A percentile compares a stretch with the other conserved stretches of the same genome.
These are phyloP conservation scores for Metarhizium humberi DNA, from an alignment of 2,329 filamentous ascomycete genomes.

Conservation along the genomic window DNA sequence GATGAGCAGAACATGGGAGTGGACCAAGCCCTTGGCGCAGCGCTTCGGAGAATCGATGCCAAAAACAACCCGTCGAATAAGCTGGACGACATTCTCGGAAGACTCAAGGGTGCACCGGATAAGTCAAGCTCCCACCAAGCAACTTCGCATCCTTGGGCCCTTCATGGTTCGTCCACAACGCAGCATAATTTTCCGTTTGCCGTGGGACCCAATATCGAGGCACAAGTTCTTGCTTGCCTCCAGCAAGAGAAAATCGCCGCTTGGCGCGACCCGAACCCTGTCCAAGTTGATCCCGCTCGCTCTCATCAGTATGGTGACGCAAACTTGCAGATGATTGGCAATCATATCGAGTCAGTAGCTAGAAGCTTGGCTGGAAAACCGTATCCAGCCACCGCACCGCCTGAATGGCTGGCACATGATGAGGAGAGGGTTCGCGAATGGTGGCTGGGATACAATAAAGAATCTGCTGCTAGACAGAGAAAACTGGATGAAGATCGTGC, in stretches of 20 bases:
- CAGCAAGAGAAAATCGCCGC: conserved; percentile 31
- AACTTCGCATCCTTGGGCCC: background rate
- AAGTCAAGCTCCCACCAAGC: conserved; percentile 5
- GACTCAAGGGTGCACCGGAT: conserved; percentile 16
- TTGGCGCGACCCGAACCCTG: conserved; percentile 33
- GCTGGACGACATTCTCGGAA: conserved; percentile 30
- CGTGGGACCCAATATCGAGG: conserved; percentile 25
- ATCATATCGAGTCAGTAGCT: conserved; percentile 32
- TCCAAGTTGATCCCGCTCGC: conserved; percentile 22
- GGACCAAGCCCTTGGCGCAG: conserved; percentile 31
- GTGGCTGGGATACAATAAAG: conserved; percentile 39
- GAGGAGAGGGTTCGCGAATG: conserved; percentile 40
- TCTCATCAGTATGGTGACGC: conserved; percentile 31
- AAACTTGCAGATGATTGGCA: conserved; percentile 31
- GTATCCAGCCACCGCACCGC: conserved; percentile 41
- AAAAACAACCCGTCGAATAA: conserved; percentile 25
- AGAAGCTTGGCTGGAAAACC: conserved; percentile 34
- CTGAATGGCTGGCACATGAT: conserved; percentile 40
- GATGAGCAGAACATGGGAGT: conserved; percentile 37
- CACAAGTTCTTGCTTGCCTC: conserved; percentile 34
- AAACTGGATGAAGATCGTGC: conserved; percentile 28
- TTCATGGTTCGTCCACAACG: background rate
- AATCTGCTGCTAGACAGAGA: conserved; percentile 27
- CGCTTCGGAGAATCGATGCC: conserved; percentile 32
- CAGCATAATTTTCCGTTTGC: conserved; percentile 20